A percentile compares a stretch with the other conserved stretches of the same genome.
These are phyloP conservation scores for Starmerella ratchasimensis DNA, from an alignment of 805 yeast genomes.

Conservation along the genomic window DNA sequence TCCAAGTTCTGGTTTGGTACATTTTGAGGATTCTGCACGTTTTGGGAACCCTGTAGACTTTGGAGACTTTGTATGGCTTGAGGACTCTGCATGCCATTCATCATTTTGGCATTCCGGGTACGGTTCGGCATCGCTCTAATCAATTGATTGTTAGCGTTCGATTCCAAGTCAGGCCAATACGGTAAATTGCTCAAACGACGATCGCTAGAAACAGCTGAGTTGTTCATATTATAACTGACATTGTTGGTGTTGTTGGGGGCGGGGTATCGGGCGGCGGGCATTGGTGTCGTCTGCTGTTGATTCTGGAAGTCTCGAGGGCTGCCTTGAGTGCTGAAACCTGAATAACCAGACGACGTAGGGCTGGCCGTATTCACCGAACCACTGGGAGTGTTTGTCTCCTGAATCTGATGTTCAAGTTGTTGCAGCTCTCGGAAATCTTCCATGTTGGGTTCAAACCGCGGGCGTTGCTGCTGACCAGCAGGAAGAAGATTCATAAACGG, in stretches of 20 bases:
- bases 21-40: no score
- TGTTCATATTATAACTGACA: neutral
- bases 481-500: slow-evolving; percentile 7
- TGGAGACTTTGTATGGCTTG: neutral
- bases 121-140: slow-evolving; percentile 3
- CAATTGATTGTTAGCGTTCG: slow-evolving; percentile 1
- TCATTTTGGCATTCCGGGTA: neutral
- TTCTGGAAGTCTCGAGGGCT: neutral
- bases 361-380: slow-evolving; percentile 1
- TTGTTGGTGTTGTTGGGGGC: neutral
- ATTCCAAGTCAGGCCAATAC: neutral
- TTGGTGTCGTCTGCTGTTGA: neutral
- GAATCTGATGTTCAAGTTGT: slow-evolving; percentile 20
- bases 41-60: neutral
- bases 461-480: slow-evolving; percentile 1
- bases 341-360: neutral
- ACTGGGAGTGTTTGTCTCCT: slow-evolving; percentile 11
- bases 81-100: no score
- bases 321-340: no score
- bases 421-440: slow-evolving; percentile 20
- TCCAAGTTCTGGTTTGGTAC: no score
- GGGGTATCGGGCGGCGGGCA: no score
- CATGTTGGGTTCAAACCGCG: slow-evolving; percentile 7
- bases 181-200: neutral
- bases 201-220: neutral